Conservation (phyloP, 495 filamentous ascomycete genomes). For the Bacidia rubella region DNA sequence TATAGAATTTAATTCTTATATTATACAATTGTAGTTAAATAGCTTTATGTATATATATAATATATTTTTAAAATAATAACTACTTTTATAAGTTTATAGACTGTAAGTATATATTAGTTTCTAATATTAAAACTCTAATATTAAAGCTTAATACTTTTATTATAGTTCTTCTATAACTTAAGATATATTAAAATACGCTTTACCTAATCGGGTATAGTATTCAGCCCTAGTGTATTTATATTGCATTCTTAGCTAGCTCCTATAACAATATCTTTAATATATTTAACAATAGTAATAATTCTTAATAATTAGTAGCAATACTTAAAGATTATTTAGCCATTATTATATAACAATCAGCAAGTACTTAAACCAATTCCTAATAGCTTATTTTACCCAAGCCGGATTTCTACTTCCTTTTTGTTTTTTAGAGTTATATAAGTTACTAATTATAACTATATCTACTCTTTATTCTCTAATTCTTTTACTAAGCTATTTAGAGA, state of each 20-base stretch:
- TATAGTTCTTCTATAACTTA: neutral
- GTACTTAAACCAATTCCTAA: neutral
- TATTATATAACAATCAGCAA: neutral
- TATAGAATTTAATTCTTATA: neutral
- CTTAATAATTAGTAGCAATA: too few relatives aligned
- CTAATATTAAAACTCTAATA: neutral
- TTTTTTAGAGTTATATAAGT: neutral
- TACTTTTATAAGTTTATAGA: conserved; percentile 1
- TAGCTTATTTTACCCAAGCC: too few relatives aligned
- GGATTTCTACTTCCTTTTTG: too few relatives aligned
- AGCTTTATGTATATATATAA: too few relatives aligned
- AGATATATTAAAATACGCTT: neutral
- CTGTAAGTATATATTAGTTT: too few relatives aligned
- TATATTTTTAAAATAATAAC: too few relatives aligned
- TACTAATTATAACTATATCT: too few relatives aligned
- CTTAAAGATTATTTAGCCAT: neutral
- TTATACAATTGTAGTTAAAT: neutral
- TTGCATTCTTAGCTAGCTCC: too few relatives aligned
- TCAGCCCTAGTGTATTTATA: too few relatives aligned
- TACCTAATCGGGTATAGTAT: too few relatives aligned
- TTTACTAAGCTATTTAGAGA: neutral
- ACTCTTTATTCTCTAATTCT: neutral
- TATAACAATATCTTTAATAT: too few relatives aligned
- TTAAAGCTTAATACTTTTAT: neutral
- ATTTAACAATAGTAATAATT: too few relatives aligned